Percentiles rank a stretch among this genome's conserved stretches.
phyloP scores from a whole-genome alignment of 805 yeast species.

The Cyberlindnera bimundalis region DNA sequence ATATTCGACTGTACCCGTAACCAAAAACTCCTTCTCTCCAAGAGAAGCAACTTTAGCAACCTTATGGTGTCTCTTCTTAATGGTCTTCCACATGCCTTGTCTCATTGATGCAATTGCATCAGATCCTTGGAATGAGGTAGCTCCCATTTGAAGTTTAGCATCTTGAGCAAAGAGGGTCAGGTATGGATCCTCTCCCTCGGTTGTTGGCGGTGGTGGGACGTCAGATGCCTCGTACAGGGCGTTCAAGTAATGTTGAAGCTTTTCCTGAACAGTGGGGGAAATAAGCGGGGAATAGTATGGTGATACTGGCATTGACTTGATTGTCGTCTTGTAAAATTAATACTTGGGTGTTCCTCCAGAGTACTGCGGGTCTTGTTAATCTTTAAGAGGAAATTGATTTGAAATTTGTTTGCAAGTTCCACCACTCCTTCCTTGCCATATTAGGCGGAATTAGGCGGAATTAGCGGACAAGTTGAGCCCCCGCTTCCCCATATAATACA shows the following conservation, averaged over 20 bases:
- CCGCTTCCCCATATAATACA: neutral
- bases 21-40: neutral
- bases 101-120: neutral
- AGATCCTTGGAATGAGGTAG: neutral
- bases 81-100: constrained; percentile 2
- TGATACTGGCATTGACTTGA: neutral
- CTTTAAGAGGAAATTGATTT: no score
- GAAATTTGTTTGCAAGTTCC: no score
- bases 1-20: constrained; percentile 2
- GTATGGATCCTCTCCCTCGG: constrained; percentile 1
- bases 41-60: neutral
- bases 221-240: constrained; percentile 2
- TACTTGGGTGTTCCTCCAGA: no score
- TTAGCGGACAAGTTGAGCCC: neutral
- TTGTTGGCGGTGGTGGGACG: neutral
- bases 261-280: neutral
- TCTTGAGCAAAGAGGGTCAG: neutral
- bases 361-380: no score
- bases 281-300: neutral
- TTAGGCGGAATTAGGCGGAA: no score
- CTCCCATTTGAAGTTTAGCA: constrained; percentile 1
- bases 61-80: constrained; percentile 2
- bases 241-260: neutral
- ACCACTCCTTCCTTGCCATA: no score
- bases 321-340: neutral